These are phyloP conservation scores for Globisporangium ultimum DNA, from an alignment of 352 stramenopile species.

Conservation along the genomic window DNA sequence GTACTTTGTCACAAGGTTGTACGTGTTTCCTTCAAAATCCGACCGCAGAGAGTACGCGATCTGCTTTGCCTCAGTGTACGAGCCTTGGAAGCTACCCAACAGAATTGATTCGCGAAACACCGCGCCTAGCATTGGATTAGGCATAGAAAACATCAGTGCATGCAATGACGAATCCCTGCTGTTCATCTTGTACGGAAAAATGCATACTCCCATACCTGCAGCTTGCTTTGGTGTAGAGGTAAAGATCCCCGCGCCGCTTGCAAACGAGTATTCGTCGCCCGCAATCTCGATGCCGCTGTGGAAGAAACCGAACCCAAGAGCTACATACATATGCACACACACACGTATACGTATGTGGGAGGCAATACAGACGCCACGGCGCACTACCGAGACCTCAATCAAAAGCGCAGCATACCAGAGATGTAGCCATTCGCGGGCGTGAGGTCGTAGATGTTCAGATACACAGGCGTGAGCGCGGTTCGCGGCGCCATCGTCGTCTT, in stretches of 20 bases:
- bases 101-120: constrained; percentile 88
- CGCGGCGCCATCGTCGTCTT: constrained; percentile 38
- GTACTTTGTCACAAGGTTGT: constrained; percentile 90
- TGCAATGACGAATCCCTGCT: not conserved
- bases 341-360: constrained; percentile 13
- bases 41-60: constrained; percentile 83
- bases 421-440: constrained; percentile 89
- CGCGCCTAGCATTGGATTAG: constrained; percentile 43
- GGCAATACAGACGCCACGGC: constrained; percentile 8
- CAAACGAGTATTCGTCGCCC: constrained; percentile 92
- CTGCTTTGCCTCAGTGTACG: constrained; percentile 66
- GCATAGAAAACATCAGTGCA: not conserved
- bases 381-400: not conserved
- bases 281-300: constrained; percentile 92
- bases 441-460: constrained; percentile 93
- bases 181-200: not conserved
- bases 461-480: constrained; percentile 58
- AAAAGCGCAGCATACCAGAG: constrained; percentile 30
- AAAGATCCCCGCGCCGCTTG: constrained; percentile 89
- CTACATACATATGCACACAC: constrained; percentile 12
- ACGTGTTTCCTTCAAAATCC: constrained; percentile 85
- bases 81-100: constrained; percentile 89
- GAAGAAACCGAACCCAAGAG: constrained; percentile 87
- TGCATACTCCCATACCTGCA: constrained; percentile 30
- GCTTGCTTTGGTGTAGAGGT: constrained; percentile 63